Conservation (phyloP, 371 early-diverging fungal species). For the Coemansia sp. region DNA sequence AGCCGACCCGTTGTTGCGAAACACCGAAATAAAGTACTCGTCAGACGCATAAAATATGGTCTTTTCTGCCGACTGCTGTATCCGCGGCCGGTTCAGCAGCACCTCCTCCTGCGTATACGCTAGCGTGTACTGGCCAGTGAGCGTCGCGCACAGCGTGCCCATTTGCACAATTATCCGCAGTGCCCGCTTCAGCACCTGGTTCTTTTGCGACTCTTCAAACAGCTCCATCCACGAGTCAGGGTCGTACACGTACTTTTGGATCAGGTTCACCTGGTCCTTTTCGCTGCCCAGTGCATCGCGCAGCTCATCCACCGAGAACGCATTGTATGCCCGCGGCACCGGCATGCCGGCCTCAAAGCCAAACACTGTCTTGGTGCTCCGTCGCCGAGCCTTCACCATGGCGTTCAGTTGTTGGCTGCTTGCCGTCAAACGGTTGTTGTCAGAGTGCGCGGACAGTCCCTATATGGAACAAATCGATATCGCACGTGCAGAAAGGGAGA, state of each 20-base stretch:
- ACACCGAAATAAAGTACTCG: slow-evolving; percentile 49
- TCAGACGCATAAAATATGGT: slow-evolving; percentile 45
- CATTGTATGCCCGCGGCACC: slow-evolving; percentile 46
- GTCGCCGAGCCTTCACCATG: slow-evolving; percentile 50
- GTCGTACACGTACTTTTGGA: slow-evolving; percentile 43
- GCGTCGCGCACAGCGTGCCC: slow-evolving; percentile 49
- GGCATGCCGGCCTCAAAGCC: slow-evolving; percentile 48
- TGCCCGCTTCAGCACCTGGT: slow-evolving; percentile 47
- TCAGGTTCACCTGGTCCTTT: slow-evolving; percentile 43
- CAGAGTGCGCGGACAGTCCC: no score
- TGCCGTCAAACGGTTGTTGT: no score
- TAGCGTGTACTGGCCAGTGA: slow-evolving; percentile 49
- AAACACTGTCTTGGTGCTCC: slow-evolving; percentile 46
- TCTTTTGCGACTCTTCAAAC: slow-evolving; percentile 42
- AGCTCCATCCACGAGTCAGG: slow-evolving; percentile 43
- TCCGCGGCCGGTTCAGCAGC: slow-evolving; percentile 38
- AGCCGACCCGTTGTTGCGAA: slow-evolving; percentile 52
- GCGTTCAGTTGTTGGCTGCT: background rate
- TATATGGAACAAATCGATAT: no score
- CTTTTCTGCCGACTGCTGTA: slow-evolving; percentile 41
- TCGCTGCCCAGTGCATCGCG: slow-evolving; percentile 44
- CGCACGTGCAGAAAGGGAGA: no score
- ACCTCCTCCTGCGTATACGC: slow-evolving; percentile 49
- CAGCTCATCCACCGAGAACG: slow-evolving; percentile 43
- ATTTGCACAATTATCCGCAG: slow-evolving; percentile 51